Conservation (phyloP, 2,329 filamentous ascomycete species). For the Cytospora chrysosperma region DNA sequence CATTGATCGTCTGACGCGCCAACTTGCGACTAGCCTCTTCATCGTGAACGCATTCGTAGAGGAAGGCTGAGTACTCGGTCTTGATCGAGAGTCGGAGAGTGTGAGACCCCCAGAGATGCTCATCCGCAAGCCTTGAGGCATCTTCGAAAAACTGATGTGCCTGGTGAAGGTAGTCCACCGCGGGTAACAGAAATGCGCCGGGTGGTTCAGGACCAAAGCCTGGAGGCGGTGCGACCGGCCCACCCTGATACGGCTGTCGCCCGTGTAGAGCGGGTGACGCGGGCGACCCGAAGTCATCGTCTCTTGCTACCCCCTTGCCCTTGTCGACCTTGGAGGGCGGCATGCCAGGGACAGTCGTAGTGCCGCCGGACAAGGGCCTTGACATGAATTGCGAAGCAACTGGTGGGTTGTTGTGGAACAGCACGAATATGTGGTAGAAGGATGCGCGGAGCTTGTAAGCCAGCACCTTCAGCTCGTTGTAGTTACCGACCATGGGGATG, state of each 20-base stretch:
- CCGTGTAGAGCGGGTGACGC: not conserved
- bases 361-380: conserved; percentile 45
- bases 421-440: conserved; percentile 94
- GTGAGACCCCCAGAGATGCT: conserved; percentile 80
- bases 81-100: conserved; percentile 86
- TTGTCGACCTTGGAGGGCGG: conserved; percentile 43
- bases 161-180: conserved; percentile 77
- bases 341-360: conserved; percentile 30
- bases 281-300: conserved; percentile 24
- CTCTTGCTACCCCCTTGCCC: conserved; percentile 49
- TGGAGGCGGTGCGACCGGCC: conserved; percentile 56
- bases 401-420: conserved; percentile 89
- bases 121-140: conserved; percentile 71
- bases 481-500: conserved; percentile 76
- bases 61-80: conserved; percentile 87
- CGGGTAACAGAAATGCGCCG: conserved; percentile 76
- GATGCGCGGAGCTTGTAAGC: conserved; percentile 89
- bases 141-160: conserved; percentile 79
- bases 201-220: conserved; percentile 52
- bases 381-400: conserved; percentile 62
- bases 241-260: conserved; percentile 44
- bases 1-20: conserved; percentile 79
- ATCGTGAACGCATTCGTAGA: conserved; percentile 91
- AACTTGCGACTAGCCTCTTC: conserved; percentile 71
- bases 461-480: conserved; percentile 82